Conservation (phyloP, 1,139 yeast genomes). For the Trichomonascaceae sp. region DNA sequence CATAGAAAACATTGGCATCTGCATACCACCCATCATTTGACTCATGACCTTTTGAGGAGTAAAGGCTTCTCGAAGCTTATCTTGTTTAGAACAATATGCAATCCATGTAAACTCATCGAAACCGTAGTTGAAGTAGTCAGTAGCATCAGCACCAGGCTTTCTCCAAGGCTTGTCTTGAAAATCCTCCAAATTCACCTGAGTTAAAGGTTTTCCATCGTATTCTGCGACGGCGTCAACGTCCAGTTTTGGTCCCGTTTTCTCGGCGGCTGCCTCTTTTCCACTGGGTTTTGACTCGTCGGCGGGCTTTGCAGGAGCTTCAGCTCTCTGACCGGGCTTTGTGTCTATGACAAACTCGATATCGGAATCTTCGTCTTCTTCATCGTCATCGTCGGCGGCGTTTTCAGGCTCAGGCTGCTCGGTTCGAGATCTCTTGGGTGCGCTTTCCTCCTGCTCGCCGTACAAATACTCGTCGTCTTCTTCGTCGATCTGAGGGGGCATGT, state of each 20-base stretch:
- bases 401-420: constrained; percentile 13
- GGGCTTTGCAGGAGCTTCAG: constrained; percentile 31
- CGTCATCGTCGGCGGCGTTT: constrained; percentile 20
- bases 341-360: constrained; percentile 63
- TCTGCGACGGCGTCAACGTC: constrained; percentile 77
- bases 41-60: constrained; percentile 47
- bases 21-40: constrained; percentile 19
- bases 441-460: constrained; percentile 61
- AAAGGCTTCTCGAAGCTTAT: constrained; percentile 69
- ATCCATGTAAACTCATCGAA: constrained; percentile 97
- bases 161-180: constrained; percentile 97
- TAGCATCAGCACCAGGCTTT: constrained; percentile 89
- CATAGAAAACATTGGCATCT: constrained; percentile 25
- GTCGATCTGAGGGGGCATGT: constrained; percentile 1
- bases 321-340: constrained; percentile 35
- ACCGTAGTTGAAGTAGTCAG: constrained; percentile 94
- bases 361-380: constrained; percentile 29
- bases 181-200: constrained; percentile 75
- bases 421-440: constrained; percentile 30
- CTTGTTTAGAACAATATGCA: constrained; percentile 85
- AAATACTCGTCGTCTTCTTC: constrained; percentile 84
- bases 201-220: constrained; percentile 75
- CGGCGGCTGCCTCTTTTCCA: constrained; percentile 25
- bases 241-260: constrained; percentile 35
- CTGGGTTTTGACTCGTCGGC: constrained; percentile 24